Base-by-base conservation (phyloP, 108 stramenopile species). In the Cyclotella atomus region DNA sequence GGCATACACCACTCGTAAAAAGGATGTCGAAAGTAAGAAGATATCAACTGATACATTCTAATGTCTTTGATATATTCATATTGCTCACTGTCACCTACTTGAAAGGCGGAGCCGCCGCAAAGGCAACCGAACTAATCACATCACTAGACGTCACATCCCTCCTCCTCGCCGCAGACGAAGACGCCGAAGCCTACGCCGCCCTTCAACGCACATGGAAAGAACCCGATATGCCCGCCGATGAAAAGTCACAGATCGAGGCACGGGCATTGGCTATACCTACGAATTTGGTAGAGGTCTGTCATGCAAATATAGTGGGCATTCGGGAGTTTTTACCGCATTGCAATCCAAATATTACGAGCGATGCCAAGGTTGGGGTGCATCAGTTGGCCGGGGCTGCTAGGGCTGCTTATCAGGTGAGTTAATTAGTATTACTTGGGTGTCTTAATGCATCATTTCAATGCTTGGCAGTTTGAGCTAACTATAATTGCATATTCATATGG, bases 321-420 rank as follows among this genome's bases (percentile, higher is more conserved):
- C 47, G 85, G 49, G 75, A 76, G 20, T 92, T 92, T 74, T 71
- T 92, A 60, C 91, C 88, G 12, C 71, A 87, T 62, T 92, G 91
- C 74, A 92, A 92, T 65, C 70, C 82, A 12, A 92, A 88, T 43
- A 92, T 92, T 30, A 82, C 82, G 25, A 87, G 85, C 6, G 91
- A 92, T 84, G 91, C 91, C 23, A 89, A 89, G 61, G 91, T 89
- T 19, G 91, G 91, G 28, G 85, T 92, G 49, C 91, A 92, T 76
- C 85, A 85, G 24, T 71, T 92, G 64, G 91, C 86, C 14, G 91
- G 91, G 35, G 88, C 91, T 6, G 91, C 91, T 16, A 79, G 91
- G 21, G 85, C 91, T 38, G 91, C 91, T 12, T 92, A 85, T 73
- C 91, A 92, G 52, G 72, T 73, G 35, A 36, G 72, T 35, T 21